phyloP scores from a whole-genome alignment of 352 stramenopile species.

The Globisporangium canariense region DNA sequence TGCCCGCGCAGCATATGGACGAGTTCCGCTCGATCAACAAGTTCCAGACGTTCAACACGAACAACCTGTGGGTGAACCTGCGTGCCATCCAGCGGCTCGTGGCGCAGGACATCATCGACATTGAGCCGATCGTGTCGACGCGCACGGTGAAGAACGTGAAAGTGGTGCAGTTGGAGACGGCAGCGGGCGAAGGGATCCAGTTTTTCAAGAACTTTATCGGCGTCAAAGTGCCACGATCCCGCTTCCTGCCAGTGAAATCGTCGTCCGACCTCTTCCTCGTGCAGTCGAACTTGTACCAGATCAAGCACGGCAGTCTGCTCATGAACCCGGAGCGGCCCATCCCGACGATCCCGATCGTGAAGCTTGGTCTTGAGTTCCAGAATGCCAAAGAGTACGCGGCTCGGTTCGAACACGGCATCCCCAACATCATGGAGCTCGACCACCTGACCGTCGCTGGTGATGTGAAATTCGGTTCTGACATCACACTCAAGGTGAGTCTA shows the following conservation, averaged over 20 bases:
- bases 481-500: constrained; percentile 81
- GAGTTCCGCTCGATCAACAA: constrained; percentile 94
- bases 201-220: constrained; percentile 97
- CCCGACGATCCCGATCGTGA: constrained; percentile 90
- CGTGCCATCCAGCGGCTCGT: constrained; percentile 97
- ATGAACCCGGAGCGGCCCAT: constrained; percentile 84
- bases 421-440: constrained; percentile 92
- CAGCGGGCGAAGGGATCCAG: constrained; percentile 97
- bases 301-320: constrained; percentile 89
- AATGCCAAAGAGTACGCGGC: constrained; percentile 85
- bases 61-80: constrained; percentile 99
- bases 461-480: constrained; percentile 91
- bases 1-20: constrained; percentile 92
- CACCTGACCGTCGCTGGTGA: constrained; percentile 92
- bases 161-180: constrained; percentile 94
- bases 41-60: constrained; percentile 99
- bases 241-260: constrained; percentile 99
- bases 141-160: constrained; percentile 94
- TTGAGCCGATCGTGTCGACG: constrained; percentile 93
- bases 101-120: constrained; percentile 97
- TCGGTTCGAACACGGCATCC: constrained; percentile 86
- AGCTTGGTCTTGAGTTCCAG: constrained; percentile 91
- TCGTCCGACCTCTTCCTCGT: constrained; percentile 97
- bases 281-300: constrained; percentile 92
- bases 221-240: constrained; percentile 94